Evolutionary conservation across 2,329 filamentous ascomycete species (phyloP).

Genomic region (Aspergillus nomiae): DNA sequence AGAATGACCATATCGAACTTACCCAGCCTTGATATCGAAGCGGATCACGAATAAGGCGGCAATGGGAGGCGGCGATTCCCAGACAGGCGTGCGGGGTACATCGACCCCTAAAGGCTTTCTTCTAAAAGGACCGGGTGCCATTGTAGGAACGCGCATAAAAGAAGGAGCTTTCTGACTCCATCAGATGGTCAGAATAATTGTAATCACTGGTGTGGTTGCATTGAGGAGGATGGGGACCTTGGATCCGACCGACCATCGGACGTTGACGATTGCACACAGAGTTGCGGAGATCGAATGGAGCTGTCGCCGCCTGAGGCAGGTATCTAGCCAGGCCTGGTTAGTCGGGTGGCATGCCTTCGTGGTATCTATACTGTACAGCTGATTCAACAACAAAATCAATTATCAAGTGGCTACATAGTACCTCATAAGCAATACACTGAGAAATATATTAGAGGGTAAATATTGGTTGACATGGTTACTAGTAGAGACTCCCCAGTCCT

Average conservation of each 20-base stretch:
- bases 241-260: constrained; percentile 6
- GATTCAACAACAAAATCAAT: neutral
- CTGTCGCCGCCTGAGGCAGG: constrained; percentile 14
- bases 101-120: constrained; percentile 38
- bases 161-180: constrained; percentile 22
- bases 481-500: too few relatives aligned
- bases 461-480: neutral
- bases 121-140: constrained; percentile 32
- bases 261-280: neutral
- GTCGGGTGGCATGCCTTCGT: neutral
- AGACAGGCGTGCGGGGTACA: constrained; percentile 30
- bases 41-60: constrained; percentile 84
- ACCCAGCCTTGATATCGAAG: constrained; percentile 91
- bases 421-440: neutral
- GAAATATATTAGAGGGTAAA: neutral
- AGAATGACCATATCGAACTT: constrained; percentile 36
- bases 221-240: constrained; percentile 12
- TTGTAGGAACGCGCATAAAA: constrained; percentile 19
- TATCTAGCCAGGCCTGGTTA: constrained; percentile 13
- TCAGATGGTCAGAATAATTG: constrained; percentile 17
- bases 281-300: constrained; percentile 9
- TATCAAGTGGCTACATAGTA: neutral
- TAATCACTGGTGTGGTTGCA: constrained; percentile 15
- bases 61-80: constrained; percentile 53
- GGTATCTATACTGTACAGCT: too few relatives aligned